Evolutionary conservation across 768 basidiomycete genomes (phyloP), one percentile per base, ranked within the genome.

Genomic region (Collybia nuda): DNA sequence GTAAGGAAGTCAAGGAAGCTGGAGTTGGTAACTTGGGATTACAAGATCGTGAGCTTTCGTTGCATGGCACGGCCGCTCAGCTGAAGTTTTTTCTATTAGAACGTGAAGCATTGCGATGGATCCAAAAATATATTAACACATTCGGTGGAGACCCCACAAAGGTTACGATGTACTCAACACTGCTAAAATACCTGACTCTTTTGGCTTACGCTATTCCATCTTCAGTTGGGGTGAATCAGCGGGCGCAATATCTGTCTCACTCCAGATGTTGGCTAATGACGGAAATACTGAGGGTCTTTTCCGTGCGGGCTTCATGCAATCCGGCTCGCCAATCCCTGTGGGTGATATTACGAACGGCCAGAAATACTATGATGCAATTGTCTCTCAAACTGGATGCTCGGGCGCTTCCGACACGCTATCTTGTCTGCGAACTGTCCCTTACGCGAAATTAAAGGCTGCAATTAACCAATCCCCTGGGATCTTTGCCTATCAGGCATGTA

Each of bases 131-230:
- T 59, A 82, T 86, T 46, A 57, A 56, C 19, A 68, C 73, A 2
- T 88, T 86, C 48, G 84, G 85, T 3, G 85, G 85, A 9, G 79
- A 87, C 62, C 73, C 76, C 5, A 55, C 57, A 0, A 79, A 76
- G 49, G 81, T 82, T 14, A 79, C 77, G 0, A 69, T 82, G 77
- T 79, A 55, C 17, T 63, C 54, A 12, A 23, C 32, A 2, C 2
- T 18, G 32, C 24, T 39, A 9, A 44, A 17, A 3, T 8, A 11
- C 1, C 23, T 5, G 6, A n/a, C n/a, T 2, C 5, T 11, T 11
- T 32, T 32, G 32, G 0, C 17, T 50, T 6, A 50, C 2, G 19
- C 40, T 9, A 22, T 29, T 40, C 37, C 6, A 35, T n/a, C 4
- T n/a, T 15, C 38, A 78, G 78, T 29, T 79, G 75, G 68, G 84